These are phyloP conservation scores for Apiospora hydei DNA, from an alignment of 2,329 filamentous ascomycete species.

Conservation along the genomic window DNA sequence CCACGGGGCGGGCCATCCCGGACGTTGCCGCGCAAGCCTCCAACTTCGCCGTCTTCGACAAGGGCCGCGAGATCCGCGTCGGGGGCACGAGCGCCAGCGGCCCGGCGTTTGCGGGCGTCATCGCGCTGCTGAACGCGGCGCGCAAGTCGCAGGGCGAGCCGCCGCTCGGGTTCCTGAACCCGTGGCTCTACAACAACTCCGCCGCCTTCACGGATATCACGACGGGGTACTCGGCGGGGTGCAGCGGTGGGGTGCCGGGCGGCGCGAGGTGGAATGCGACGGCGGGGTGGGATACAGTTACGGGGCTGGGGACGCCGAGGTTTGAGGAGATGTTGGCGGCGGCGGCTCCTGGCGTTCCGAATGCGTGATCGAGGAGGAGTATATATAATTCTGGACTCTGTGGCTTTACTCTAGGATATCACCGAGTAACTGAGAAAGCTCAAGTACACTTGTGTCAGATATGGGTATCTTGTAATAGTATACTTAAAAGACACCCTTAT, in stretches of 20 bases:
- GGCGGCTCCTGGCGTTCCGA: background rate
- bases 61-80: slow-evolving; percentile 43
- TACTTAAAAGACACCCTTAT: background rate
- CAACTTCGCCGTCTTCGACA: slow-evolving; percentile 40
- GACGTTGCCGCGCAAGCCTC: slow-evolving; percentile 65
- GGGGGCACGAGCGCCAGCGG: slow-evolving; percentile 60
- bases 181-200: slow-evolving; percentile 58
- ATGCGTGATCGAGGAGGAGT: background rate
- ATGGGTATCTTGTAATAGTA: background rate
- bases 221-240: slow-evolving; percentile 43
- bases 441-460: background rate
- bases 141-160: slow-evolving; percentile 61
- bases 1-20: slow-evolving; percentile 63
- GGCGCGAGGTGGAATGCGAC: slow-evolving; percentile 47
- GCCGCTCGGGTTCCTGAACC: slow-evolving; percentile 66
- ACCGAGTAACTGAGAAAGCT: too few relatives aligned
- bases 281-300: slow-evolving; percentile 54
- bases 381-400: background rate
- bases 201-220: slow-evolving; percentile 48
- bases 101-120: slow-evolving; percentile 68
- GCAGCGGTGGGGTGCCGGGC: slow-evolving; percentile 31
- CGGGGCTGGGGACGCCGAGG: slow-evolving; percentile 46
- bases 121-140: slow-evolving; percentile 70
- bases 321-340: slow-evolving; percentile 16
- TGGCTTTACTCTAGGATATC: background rate